Conservation (phyloP, 768 basidiomycete species). For the Astraeus odoratus region DNA sequence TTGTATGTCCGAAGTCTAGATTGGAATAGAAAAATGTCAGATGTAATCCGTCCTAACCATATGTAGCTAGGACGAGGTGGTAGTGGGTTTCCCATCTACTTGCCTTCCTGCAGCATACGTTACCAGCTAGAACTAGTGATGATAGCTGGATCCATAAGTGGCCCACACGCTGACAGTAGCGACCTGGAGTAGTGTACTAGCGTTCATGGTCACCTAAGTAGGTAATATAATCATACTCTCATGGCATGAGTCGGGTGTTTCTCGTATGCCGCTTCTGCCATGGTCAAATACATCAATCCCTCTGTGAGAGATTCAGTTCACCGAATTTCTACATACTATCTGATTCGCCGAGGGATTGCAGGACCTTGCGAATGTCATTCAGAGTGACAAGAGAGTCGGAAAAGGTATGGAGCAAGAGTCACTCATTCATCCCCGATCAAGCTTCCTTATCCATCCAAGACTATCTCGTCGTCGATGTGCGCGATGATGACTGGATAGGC, state of each 20-base stretch:
- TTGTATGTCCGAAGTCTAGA: no score
- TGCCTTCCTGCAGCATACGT: no score
- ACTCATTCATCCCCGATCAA: background rate
- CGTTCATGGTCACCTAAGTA: no score
- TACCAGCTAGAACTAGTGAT: no score
- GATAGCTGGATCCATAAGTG: no score
- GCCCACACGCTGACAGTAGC: background rate
- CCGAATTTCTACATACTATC: background rate
- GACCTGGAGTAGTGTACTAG: background rate
- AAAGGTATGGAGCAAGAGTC: constrained; percentile 26
- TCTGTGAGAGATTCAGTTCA: constrained; percentile 26
- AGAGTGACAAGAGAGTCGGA: constrained; percentile 48
- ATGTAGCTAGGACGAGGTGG: no score
- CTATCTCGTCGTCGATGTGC: constrained; percentile 75
- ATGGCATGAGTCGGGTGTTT: background rate
- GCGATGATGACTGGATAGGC: constrained; percentile 75
- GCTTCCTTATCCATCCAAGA: constrained; percentile 28
- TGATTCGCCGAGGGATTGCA: constrained; percentile 25
- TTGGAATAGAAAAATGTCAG: no score
- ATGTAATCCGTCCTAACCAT: no score
- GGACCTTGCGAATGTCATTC: constrained; percentile 68
- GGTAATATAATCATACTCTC: no score
- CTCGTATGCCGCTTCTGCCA: constrained; percentile 14
- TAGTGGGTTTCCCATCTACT: no score
- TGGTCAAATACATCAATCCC: constrained; percentile 33